phyloP scores from a whole-genome alignment of 2,329 filamentous ascomycete species.

The Chalaropsis ovoidea region DNA sequence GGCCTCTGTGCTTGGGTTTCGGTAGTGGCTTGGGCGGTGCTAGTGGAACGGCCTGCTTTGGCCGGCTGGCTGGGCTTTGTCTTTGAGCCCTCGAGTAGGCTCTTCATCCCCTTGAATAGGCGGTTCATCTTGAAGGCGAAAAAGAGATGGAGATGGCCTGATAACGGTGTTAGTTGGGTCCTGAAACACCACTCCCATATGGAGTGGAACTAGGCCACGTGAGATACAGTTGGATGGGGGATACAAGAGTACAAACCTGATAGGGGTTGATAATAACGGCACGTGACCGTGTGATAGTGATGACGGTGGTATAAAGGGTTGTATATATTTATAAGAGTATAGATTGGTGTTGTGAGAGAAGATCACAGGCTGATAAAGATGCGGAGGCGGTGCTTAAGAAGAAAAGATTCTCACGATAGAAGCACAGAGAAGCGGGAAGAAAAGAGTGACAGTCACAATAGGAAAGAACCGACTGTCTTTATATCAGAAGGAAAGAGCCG shows the following conservation, averaged over 20 bases:
- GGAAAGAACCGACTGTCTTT: not conserved
- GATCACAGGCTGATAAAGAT: not conserved
- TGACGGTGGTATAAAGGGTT: not conserved
- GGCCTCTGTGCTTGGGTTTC: not conserved
- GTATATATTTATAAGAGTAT: not conserved
- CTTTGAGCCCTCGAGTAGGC: not conserved
- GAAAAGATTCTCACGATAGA: not conserved
- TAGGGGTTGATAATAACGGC: not conserved
- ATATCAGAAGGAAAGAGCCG: conserved; percentile 12
- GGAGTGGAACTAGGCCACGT: no score
- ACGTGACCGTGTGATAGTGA: not conserved
- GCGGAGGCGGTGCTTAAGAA: not conserved
- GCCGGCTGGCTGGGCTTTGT: not conserved
- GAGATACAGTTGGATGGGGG: not conserved
- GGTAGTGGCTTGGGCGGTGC: no score
- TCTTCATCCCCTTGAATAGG: not conserved
- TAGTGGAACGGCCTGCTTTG: no score
- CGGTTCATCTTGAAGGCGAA: not conserved
- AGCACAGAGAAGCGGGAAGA: not conserved
- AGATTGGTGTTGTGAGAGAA: no score
- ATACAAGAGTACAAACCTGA: not conserved
- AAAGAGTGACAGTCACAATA: not conserved
- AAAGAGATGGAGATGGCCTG: not conserved
- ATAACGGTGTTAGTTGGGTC: not conserved
- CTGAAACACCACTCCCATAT: not conserved